phyloP scores from a whole-genome alignment of 2,329 filamentous ascomycete species.

The Trichoderma sp. region DNA sequence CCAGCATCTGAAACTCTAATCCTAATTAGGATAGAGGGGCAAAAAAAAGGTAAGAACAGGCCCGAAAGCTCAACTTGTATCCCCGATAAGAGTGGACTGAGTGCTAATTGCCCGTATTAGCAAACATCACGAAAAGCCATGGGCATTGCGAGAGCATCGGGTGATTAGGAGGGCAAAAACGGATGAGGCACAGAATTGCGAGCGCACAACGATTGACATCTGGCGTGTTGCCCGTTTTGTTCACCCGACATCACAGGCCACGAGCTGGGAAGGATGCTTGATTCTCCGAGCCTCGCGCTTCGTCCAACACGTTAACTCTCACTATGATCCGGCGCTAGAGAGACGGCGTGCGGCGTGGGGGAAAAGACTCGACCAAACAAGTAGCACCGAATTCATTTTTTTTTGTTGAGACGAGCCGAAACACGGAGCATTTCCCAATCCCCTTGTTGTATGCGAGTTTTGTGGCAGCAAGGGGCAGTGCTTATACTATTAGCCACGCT shows the following conservation, averaged over 20 bases:
- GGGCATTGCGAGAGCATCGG: neutral
- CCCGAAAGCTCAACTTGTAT: neutral
- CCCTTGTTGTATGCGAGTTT: neutral
- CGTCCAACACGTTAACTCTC: neutral
- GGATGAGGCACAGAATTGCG: neutral
- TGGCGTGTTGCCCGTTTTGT: neutral
- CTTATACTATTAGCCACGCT: neutral
- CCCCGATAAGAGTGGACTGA: conserved; percentile 12
- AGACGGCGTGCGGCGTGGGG: conserved; percentile 9
- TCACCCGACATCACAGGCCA: neutral
- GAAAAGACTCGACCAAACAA: neutral
- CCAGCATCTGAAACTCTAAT: neutral
- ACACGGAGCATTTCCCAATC: neutral
- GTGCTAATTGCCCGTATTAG: conserved; percentile 1
- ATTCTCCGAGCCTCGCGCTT: neutral
- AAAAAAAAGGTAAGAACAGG: neutral
- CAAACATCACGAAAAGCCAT: neutral
- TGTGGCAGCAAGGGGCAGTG: conserved; percentile 1
- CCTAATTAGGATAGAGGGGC: conserved; percentile 13
- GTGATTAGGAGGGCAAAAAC: neutral
- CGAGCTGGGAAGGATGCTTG: neutral
- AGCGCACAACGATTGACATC: neutral
- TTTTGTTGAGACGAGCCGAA: conserved; percentile 19
- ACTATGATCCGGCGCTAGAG: neutral
- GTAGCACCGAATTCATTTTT: conserved; percentile 8